These are phyloP conservation scores for Eucalyptus lansdowneana DNA, from an alignment of 345 rosid species.

Conservation along the genomic window DNA sequence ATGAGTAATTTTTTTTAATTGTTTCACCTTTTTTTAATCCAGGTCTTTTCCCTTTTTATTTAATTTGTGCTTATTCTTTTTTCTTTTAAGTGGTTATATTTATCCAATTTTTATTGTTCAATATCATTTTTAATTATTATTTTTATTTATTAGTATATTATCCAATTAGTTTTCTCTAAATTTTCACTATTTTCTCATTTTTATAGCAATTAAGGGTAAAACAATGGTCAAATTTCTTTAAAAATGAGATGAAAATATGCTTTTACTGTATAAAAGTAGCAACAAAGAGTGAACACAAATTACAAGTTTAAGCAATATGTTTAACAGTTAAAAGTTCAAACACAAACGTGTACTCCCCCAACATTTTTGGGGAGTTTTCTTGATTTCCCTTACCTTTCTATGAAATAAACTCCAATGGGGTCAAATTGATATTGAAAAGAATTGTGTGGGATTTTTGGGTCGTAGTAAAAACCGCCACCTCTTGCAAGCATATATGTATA, in stretches of 20 bases:
- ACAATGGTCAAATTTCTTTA: not conserved
- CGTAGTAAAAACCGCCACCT: accelerated
- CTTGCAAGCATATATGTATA: not conserved
- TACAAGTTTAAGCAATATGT: not conserved
- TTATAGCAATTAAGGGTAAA: not conserved
- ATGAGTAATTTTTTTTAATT: not conserved
- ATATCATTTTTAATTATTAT: not conserved
- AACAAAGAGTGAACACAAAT: not conserved
- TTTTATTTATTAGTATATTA: not conserved
- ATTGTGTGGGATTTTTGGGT: accelerated
- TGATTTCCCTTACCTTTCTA: not conserved
- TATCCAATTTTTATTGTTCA: not conserved
- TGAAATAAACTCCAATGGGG: accelerated
- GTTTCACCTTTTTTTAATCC: not conserved
- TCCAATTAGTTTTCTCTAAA: not conserved
- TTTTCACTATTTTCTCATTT: not conserved
- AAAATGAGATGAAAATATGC: not conserved
- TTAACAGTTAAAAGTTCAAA: accelerated
- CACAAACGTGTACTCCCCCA: not conserved
- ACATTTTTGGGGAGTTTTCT: not conserved
- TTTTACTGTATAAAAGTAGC: not conserved
- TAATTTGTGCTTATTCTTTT: not conserved
- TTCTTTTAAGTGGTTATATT: not conserved
- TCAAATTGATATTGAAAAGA: not conserved
- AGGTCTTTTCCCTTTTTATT: not conserved